These are phyloP conservation scores for Claviceps africana DNA, from an alignment of 2,329 filamentous ascomycete species.

Conservation along the genomic window DNA sequence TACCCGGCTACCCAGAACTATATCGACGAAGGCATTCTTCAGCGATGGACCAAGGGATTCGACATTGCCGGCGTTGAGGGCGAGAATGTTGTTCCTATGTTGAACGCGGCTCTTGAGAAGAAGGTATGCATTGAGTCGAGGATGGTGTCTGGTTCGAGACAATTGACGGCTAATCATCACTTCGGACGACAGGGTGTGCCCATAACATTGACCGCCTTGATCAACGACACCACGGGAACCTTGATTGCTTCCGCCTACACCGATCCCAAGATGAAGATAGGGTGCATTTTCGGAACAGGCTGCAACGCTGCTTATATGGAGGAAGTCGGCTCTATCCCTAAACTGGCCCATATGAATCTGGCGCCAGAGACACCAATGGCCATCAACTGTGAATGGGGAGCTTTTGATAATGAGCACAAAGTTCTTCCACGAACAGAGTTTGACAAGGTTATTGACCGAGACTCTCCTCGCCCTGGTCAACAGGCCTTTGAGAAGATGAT, in stretches of 20 bases:
- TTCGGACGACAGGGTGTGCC: constrained; percentile 52
- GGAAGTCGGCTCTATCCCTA: constrained; percentile 76
- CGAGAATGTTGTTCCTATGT: constrained; percentile 75
- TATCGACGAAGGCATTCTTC: constrained; percentile 82
- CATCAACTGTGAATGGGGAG: constrained; percentile 96
- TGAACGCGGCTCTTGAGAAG: constrained; percentile 63
- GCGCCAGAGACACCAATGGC: constrained; percentile 75
- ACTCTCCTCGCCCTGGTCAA: constrained; percentile 83
- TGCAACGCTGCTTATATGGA: constrained; percentile 99
- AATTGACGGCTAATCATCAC: background rate
- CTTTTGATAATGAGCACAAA: constrained; percentile 86
- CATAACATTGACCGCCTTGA: constrained; percentile 82
- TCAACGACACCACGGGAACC: constrained; percentile 96
- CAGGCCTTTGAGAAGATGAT: constrained; percentile 98
- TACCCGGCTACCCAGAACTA: constrained; percentile 89
- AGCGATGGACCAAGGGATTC: constrained; percentile 96
- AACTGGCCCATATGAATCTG: constrained; percentile 82
- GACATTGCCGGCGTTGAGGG: constrained; percentile 89
- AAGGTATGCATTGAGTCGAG: constrained; percentile 17
- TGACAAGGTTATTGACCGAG: constrained; percentile 76
- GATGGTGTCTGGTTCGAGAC: background rate
- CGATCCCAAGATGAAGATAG: constrained; percentile 83
- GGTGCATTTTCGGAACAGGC: constrained; percentile 95
- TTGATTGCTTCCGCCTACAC: constrained; percentile 94
- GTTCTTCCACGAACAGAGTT: constrained; percentile 77